Base-by-base conservation (phyloP, 768 basidiomycete species). In the Tylopilus rubrobrunneus region DNA sequence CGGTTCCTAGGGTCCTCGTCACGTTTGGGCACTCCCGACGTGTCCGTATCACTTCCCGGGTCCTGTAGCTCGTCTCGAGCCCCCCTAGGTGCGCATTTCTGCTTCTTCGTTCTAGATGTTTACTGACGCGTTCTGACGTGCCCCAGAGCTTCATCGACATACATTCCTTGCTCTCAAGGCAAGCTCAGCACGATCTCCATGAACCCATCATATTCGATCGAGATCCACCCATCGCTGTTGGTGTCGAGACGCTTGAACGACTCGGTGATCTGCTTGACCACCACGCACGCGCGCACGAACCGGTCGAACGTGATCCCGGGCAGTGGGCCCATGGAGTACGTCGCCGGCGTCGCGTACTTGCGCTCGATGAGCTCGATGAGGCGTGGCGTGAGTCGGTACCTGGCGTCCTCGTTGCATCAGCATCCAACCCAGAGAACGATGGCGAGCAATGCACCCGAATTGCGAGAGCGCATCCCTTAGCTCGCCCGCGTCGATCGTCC, bases 201-300 rank as follows among this genome's bases (percentile, higher is more conserved):
- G 63, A 83, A 83, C 63, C 71, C 69, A 19, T 82, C 82, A 61
- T 82, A 83, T 62, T 74, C 76, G 61, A 83, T 73, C 63, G 76
- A 73, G 66, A 81, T 48, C 81, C 74, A 65, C 71, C 65, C 84
- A 68, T 81, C 78, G 4, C 77, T 68, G 59, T 92, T 80, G 29
- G 78, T 75, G 58, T 92, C 89, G 47, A 86, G 74, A 44, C 75
- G 68, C 52, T 76, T 76, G 76, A 91, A 91, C 33, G 81, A 69
- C 71, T 92, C 89, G 36, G 79, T 82, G 59, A 89, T 74, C 66
- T 89, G 86, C 73, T 87, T 89, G 56, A 90, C 79, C 11, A 83
- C 85, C 53, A 93, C 90, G 61, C 90, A 92, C 23, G 87, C 88
- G 51, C 90, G 82, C 25, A 92, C 86, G 74, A 92, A 92, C 58